Evolutionary conservation across 1,284 basidiomycete species (phyloP).

Genomic region (Leccinum pachyderme): DNA sequence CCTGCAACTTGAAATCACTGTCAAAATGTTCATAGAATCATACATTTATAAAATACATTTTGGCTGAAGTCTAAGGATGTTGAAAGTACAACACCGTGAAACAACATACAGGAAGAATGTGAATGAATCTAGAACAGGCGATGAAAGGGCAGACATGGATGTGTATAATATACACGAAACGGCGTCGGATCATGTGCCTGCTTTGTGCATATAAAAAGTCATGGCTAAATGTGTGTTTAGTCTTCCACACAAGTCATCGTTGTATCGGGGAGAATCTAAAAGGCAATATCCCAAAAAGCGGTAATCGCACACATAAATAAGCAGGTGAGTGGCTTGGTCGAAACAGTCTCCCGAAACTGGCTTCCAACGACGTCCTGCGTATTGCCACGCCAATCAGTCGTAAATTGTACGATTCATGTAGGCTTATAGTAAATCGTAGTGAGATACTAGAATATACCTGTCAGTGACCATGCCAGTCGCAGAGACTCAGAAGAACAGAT

Average conservation of each 20-base stretch:
- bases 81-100: conserved; percentile 14
- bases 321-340: conserved; percentile 13
- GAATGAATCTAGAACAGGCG: conserved; percentile 10
- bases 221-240: conserved; percentile 16
- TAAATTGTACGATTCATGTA: conserved; percentile 31
- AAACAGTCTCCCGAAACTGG: conserved; percentile 12
- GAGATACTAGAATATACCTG: conserved; percentile 40
- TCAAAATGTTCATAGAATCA: conserved; percentile 1
- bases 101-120: conserved; percentile 15
- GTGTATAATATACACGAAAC: conserved; percentile 4
- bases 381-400: conserved; percentile 12
- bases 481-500: conserved; percentile 30
- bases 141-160: conserved; percentile 16
- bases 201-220: conserved; percentile 13
- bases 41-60: conserved; percentile 16
- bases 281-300: conserved; percentile 31
- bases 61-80: conserved; percentile 25
- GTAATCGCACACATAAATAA: conserved; percentile 32
- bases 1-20: no score
- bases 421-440: conserved; percentile 63
- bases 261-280: conserved; percentile 28
- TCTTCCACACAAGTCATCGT: conserved; percentile 20
- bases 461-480: conserved; percentile 10
- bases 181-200: conserved; percentile 4
- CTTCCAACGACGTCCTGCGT: conserved; percentile 31